These are phyloP conservation scores for Dioscorea cayenensis DNA, from an alignment of 116 monocot species.

Conservation along the genomic window DNA sequence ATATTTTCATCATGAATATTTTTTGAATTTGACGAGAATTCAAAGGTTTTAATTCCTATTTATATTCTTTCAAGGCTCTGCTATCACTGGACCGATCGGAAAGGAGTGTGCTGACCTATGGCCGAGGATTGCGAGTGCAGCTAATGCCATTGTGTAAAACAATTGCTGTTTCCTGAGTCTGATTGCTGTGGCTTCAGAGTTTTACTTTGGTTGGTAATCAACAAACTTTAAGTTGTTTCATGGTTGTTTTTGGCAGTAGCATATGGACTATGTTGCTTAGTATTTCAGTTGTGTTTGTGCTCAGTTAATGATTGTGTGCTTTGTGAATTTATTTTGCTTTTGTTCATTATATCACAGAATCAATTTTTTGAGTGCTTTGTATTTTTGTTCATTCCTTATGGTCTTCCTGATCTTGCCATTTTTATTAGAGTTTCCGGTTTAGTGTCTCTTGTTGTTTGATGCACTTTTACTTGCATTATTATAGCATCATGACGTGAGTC, in stretches of 20 bases:
- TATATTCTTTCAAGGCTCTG: constrained; percentile 1
- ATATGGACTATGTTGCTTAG: neutral
- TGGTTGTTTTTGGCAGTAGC: neutral
- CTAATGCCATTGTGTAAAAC: constrained; percentile 7
- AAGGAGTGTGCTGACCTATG: constrained; percentile 13
- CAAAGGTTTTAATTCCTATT: neutral
- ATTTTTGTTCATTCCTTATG: no score
- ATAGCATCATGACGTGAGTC: no score
- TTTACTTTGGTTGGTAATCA: neutral
- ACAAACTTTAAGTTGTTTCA: neutral
- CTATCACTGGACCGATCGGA: constrained; percentile 14
- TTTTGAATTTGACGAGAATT: no score
- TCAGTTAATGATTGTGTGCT: no score
- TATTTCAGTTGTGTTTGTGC: neutral
- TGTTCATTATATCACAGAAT: no score
- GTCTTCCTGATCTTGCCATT: no score
- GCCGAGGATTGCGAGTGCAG: constrained; percentile 13
- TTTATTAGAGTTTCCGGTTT: no score
- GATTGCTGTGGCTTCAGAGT: neutral
- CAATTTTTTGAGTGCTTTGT: no score
- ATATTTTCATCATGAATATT: no score
- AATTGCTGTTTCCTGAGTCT: neutral
- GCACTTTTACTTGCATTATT: no score
- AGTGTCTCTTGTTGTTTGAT: no score
- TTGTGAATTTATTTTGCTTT: no score